Evolutionary conservation across 1,284 basidiomycete genomes (phyloP), one percentile per base, ranked within the genome.

Genomic region (Cutaneotrichosporon sp.): DNA sequence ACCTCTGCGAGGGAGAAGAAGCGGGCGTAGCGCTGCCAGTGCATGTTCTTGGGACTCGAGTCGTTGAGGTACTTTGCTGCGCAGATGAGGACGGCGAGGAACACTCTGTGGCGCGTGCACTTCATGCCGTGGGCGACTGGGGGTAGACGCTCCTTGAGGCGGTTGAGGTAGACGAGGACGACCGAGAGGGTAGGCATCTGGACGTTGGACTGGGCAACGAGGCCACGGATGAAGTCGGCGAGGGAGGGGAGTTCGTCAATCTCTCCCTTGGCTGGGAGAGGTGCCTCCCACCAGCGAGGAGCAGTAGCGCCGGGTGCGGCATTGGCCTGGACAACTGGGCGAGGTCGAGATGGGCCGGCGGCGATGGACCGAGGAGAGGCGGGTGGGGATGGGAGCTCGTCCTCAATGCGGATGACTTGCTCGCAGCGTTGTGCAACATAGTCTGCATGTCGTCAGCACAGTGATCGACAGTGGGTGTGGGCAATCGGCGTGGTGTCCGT

Each of bases 21-120:
- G 46, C 79, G 77, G 19, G 85, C 88, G 74, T 93, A 90, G 50
- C 76, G 74, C 49, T 66, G 70, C 92, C 92, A 97, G 79, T 97
- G 90, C 75, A 84, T 84, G 79, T 97, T 97, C 80, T 94, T 97
- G 14, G 89, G 89, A 37, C 86, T 86, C 26, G 89, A 90, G 77
- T 97, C 93, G 77, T 98, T 97, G 68, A 97, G 83, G 76, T 97
- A 97, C 78, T 98, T 98, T 63, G 92, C 88, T 26, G 94, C 87
- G 45, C 93, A 88, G 74, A 98, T 97, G 66, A 97, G 84, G 0
- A 88, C 86, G 33, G 94, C 93, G 62, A 98, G 82, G 76, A 98
- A 97, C 59, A 97, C 87, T 45, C 94, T 87, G 74, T 97, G 93
- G 47, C 90, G 83, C 5, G 93, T 93, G 75, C 89, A 94, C 22